Percentiles rank a stretch among this genome's conserved stretches.
These are phyloP conservation scores for Psilocybe cubensis DNA, from an alignment of 768 basidiomycete genomes.

Conservation along the genomic window DNA sequence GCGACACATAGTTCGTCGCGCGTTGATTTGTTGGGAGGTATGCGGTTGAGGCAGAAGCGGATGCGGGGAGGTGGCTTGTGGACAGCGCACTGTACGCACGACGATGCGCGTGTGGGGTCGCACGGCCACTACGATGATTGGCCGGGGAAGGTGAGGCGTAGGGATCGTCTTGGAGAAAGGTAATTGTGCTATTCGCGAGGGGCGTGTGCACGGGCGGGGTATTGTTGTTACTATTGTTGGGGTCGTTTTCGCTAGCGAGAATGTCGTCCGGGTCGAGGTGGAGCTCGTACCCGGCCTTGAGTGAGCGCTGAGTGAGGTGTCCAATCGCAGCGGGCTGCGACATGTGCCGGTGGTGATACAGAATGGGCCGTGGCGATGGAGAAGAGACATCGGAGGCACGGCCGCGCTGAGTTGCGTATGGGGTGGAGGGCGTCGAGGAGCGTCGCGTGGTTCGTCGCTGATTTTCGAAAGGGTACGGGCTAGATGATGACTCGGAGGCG, in stretches of 20 bases:
- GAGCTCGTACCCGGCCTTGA: slow-evolving; percentile 1
- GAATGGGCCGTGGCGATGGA: neutral
- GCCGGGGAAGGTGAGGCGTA: neutral
- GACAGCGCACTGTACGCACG: slow-evolving; percentile 1
- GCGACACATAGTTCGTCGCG: slow-evolving; percentile 34
- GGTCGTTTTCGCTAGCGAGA: neutral
- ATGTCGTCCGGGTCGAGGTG: slow-evolving; percentile 1
- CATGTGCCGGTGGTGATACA: slow-evolving; percentile 2
- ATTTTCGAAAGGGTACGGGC: neutral
- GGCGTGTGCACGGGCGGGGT: neutral
- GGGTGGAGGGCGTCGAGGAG: neutral
- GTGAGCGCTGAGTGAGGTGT: slow-evolving; percentile 15
- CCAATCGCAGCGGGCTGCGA: slow-evolving; percentile 4
- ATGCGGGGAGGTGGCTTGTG: neutral
- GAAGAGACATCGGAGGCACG: neutral
- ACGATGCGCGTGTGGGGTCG: no score
- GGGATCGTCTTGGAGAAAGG: slow-evolving; percentile 7
- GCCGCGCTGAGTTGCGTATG: neutral
- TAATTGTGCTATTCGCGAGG: slow-evolving; percentile 5
- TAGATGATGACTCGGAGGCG: neutral
- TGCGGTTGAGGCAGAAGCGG: neutral
- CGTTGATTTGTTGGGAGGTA: neutral
- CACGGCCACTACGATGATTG: neutral
- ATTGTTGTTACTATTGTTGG: no score
- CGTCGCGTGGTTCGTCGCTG: neutral